phyloP scores from a whole-genome alignment of 2,329 filamentous ascomycete genomes.

The Fusarium zealandicum region DNA sequence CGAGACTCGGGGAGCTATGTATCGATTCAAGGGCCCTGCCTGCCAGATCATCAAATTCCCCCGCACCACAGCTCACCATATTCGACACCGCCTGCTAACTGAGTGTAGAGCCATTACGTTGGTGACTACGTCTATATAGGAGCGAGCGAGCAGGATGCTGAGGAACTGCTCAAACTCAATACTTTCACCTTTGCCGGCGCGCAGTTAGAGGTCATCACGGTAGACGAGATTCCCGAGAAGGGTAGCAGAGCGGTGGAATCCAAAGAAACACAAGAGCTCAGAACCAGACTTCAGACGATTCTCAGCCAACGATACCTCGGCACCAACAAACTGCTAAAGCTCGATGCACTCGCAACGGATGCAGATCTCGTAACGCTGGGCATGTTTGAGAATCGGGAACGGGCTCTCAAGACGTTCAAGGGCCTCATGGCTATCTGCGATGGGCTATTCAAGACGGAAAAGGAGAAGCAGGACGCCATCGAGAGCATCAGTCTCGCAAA shows the following conservation, averaged over 20 bases:
- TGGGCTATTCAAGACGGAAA: conserved; percentile 72
- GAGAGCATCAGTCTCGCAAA: conserved; percentile 81
- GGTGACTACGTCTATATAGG: conserved; percentile 75
- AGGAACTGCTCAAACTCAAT: conserved; percentile 72
- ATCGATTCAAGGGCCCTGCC: conserved; percentile 27
- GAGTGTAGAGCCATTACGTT: conserved; percentile 71
- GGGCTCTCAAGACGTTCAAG: conserved; percentile 87
- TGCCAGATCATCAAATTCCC: conserved; percentile 31
- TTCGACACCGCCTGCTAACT: conserved; percentile 66
- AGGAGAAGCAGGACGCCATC: conserved; percentile 79
- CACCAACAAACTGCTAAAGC: conserved; percentile 77
- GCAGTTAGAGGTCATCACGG: conserved; percentile 62
- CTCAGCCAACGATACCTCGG: conserved; percentile 77
- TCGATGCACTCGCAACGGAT: conserved; percentile 80
- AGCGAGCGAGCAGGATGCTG: conserved; percentile 68
- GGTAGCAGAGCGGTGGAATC: conserved; percentile 55
- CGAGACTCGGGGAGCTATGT: conserved; percentile 30
- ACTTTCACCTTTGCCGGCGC: conserved; percentile 73
- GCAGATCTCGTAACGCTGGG: conserved; percentile 74
- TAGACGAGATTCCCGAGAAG: conserved; percentile 50
- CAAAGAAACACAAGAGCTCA: conserved; percentile 65
- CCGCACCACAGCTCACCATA: conserved; percentile 32
- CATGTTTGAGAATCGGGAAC: conserved; percentile 75
- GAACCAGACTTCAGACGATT: conserved; percentile 72
- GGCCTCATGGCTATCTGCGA: conserved; percentile 90